Evolutionary conservation across 2,329 filamentous ascomycete species (phyloP), one percentile per base, ranked within the genome.

Genomic region (Chrysosporium queenslandicum): DNA sequence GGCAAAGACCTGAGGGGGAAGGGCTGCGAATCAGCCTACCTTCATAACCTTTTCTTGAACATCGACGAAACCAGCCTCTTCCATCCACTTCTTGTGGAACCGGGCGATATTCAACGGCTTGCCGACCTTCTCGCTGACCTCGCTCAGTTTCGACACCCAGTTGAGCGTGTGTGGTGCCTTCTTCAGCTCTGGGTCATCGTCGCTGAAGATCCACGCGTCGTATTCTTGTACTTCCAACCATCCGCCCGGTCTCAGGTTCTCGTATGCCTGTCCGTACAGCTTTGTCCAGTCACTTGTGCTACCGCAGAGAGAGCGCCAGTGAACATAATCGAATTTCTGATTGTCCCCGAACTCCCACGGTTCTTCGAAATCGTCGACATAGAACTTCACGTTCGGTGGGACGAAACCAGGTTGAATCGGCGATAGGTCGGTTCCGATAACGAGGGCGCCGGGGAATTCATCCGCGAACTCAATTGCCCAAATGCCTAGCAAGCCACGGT

Each of bases 341-440:
- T 51, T 37, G 52, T 72, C 59, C 68, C 68, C 79, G 62, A 68
- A 77, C 68, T 54, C 46, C 79, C 80, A 82, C 52, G 84, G 76
- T 1, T 74, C 70, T 61, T 81, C 79, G 2, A 76, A 74, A 60
- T 89, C 85, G 61, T 88, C 84, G 42, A 90, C 77, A 55, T 81
- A 80, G 58, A 90, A 90, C 56, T 81, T 78, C 12, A 88, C 82
- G 56, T 90, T 90, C 16, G 78, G 77, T 0, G 86, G 85, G 0
- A 87, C 82, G 45, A 77, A 72, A 3, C 70, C 69, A 2, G 82
- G 81, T 61, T 86, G 83, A 23, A 85, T 81, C 1, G 82, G 81
- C 0, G 81, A 85, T 4, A 86, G 71, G 60, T 86, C 53, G 16
- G 55, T 56, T 9, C 55, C 55, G 32, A 52, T 49, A 14, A 56